Evolutionary conservation across 768 basidiomycete species (phyloP).

Genomic region (Cystobasidium ongulense): DNA sequence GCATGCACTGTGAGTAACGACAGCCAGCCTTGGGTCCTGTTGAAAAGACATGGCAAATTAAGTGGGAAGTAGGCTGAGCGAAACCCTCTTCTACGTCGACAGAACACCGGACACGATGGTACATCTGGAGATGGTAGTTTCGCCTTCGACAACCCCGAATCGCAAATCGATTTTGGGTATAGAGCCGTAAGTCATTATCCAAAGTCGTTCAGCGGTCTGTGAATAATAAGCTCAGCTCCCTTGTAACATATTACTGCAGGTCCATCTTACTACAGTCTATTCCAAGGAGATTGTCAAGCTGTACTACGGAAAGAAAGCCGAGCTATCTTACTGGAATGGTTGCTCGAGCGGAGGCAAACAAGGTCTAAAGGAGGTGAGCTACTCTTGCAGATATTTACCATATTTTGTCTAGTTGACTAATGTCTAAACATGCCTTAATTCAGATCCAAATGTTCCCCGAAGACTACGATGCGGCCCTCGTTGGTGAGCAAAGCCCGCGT

Average conservation of each 20-base stretch:
- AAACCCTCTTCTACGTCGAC: neutral
- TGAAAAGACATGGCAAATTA: too few relatives aligned
- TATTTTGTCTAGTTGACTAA: too few relatives aligned
- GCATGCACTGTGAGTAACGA: slow-evolving; percentile 1
- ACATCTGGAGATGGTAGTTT: slow-evolving; percentile 32
- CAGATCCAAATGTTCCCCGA: slow-evolving; percentile 32
- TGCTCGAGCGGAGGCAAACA: slow-evolving; percentile 41
- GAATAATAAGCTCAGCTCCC: neutral
- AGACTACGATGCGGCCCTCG: slow-evolving; percentile 36
- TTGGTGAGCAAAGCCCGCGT: slow-evolving; percentile 18
- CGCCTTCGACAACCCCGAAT: slow-evolving; percentile 4
- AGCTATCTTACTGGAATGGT: slow-evolving; percentile 36
- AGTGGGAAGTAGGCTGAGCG: too few relatives aligned
- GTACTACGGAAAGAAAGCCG: slow-evolving; percentile 34
- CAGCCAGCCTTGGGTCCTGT: neutral
- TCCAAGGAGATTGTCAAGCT: slow-evolving; percentile 36
- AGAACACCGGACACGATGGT: slow-evolving; percentile 23
- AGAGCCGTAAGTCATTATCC: neutral
- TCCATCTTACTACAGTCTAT: slow-evolving; percentile 37
- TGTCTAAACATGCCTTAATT: too few relatives aligned
- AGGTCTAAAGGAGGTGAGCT: slow-evolving; percentile 27
- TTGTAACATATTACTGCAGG: neutral
- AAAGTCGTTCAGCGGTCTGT: too few relatives aligned
- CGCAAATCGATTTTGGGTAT: slow-evolving; percentile 4
- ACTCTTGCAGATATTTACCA: neutral